Conservation (phyloP, 768 basidiomycete genomes). For the Suillus lakei region DNA sequence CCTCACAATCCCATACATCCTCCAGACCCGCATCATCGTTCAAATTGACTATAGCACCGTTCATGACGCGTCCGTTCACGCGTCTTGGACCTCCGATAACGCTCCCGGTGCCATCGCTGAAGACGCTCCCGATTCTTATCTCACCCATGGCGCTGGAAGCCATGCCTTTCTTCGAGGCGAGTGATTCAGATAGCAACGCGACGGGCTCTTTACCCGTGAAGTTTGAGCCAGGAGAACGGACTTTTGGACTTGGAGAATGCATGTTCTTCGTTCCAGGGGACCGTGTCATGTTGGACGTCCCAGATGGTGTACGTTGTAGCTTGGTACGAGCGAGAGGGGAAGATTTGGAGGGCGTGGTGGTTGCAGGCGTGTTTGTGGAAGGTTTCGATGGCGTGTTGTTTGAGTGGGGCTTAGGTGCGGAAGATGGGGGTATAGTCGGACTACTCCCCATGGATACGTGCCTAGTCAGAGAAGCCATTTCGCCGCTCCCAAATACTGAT, state of each 20-base stretch:
- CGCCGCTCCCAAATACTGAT: neutral
- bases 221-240: neutral
- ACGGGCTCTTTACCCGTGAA: constrained; percentile 10
- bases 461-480: neutral
- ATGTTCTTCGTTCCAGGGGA: constrained; percentile 16
- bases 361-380: constrained; percentile 22
- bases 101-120: neutral
- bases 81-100: neutral
- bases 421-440: constrained; percentile 23
- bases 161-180: neutral
- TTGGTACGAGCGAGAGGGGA: constrained; percentile 18
- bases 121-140: neutral
- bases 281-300: constrained; percentile 12
- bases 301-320: constrained; percentile 25
- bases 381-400: constrained; percentile 32
- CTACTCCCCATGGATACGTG: neutral
- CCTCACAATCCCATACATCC: constrained; percentile 47
- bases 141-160: neutral
- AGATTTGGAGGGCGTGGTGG: constrained; percentile 25
- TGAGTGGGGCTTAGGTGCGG: constrained; percentile 45
- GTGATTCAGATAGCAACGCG: constrained; percentile 24
- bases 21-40: constrained; percentile 26
- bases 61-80: constrained; percentile 16
- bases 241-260: constrained; percentile 4
- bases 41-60: constrained; percentile 22